These are phyloP conservation scores for Nakataea oryzae DNA, from an alignment of 2,329 filamentous ascomycete species.

Conservation along the genomic window DNA sequence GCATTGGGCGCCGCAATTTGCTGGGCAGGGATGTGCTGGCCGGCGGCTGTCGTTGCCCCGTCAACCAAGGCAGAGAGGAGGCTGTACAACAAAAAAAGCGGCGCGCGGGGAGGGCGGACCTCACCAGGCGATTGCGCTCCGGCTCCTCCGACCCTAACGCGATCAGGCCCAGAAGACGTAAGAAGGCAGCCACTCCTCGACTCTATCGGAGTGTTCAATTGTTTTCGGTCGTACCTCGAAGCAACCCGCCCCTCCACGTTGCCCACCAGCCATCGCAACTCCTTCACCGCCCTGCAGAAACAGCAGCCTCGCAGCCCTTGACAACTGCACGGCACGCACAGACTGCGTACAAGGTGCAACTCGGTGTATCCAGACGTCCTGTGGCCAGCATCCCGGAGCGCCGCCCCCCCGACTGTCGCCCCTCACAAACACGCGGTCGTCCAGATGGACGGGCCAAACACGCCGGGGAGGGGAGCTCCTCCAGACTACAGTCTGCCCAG, in stretches of 20 bases:
- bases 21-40: not conserved
- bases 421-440: not conserved
- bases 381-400: not conserved
- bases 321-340: not conserved
- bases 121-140: not conserved
- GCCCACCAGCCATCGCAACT: not conserved
- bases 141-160: not conserved
- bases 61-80: not conserved
- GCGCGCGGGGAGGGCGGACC: not conserved
- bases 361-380: not conserved
- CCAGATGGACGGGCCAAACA: conserved; percentile 39
- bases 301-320: not conserved
- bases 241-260: not conserved
- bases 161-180: not conserved
- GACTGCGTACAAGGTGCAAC: not conserved
- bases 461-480: conserved; percentile 33
- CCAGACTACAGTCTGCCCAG: conserved; percentile 41
- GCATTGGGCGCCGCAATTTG: not conserved
- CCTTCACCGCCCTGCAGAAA: not conserved
- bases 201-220: not conserved
- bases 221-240: not conserved
- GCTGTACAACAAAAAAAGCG: not conserved
- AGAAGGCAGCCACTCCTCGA: not conserved
- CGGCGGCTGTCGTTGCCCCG: not conserved
- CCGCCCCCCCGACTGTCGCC: not conserved